These are phyloP conservation scores for Populus tremula DNA, from an alignment of 345 rosid genomes.

Conservation along the genomic window DNA sequence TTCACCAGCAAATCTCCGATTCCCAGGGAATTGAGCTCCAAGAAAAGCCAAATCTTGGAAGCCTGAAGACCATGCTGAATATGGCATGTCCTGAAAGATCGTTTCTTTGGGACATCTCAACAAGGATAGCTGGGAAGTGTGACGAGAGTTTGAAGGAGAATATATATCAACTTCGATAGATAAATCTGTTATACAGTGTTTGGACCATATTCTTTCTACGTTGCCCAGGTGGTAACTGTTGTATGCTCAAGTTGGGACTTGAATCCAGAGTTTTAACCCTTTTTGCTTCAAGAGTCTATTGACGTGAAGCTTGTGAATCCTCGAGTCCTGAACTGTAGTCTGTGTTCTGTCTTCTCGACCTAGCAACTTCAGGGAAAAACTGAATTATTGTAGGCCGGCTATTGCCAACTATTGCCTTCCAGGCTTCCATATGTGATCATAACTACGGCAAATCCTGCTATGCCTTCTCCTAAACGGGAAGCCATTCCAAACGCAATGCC, in stretches of 20 bases:
- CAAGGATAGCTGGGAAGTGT: background rate
- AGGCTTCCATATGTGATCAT: too few relatives aligned
- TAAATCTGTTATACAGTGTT: background rate
- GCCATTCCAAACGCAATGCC: too few relatives aligned
- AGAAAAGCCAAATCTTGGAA: slow-evolving; percentile 42
- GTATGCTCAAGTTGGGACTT: background rate
- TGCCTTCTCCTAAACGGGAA: too few relatives aligned
- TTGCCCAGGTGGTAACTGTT: background rate
- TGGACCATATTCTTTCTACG: background rate
- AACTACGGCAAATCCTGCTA: too few relatives aligned
- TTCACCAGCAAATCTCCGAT: slow-evolving; percentile 50
- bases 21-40: slow-evolving; percentile 32
- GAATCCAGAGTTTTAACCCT: background rate
- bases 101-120: slow-evolving; percentile 37
- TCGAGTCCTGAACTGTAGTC: background rate
- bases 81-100: slow-evolving; percentile 42
- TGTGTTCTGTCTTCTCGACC: background rate
- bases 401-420: too few relatives aligned
- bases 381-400: background rate
- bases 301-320: too few relatives aligned
- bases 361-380: background rate
- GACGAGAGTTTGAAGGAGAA: slow-evolving; percentile 4
- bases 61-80: slow-evolving; percentile 32
- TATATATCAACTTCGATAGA: background rate
- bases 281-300: too few relatives aligned